Evolutionary conservation across 169 alveolate genomes (phyloP), one percentile per base, ranked within the genome.

Genomic region (Eimeria brunetti): DNA sequence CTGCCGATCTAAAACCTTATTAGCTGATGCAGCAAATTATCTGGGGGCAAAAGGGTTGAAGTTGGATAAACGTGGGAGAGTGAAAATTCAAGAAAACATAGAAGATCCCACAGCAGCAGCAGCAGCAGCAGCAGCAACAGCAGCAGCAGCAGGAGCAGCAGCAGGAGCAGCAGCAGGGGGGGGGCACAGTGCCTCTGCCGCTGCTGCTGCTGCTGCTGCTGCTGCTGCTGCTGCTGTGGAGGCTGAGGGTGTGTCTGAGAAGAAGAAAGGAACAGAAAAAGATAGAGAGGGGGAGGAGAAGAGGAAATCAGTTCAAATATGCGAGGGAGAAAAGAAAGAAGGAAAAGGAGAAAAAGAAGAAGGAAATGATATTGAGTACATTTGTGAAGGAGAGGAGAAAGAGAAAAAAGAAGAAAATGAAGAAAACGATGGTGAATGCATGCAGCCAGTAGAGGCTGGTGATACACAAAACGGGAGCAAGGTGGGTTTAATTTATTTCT

Each of bases 21-120:
- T 84, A 36, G 91, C 58, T 58, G 76, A 84, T 20, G 91, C 91
- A n/a, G 75, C 53, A 20, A 58, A 30, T 1, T 84, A 84, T 38
- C 78, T 84, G 1, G 64, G 56, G 78, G 56, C 76, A 30, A 84
- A 84, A 18, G 67, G 91, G 27, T 84, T 78, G 91, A 0, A 60
- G 36, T 58, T 84, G 3, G 36, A 36, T 24, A 20, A 36, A 58
- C 8, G 36, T 58, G 9, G 89, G 6, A 71, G 2, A 4, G 73
- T 49, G 38, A 30, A 67, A 8, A 7, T 22, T 5, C 8, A 33
- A 12, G 49, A 33, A 1, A 67, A 67, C 9, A 27, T 20, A 33
- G 78, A 33, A 6, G 3, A 1, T 30, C 9, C 78, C 8, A 14
- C 78, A 2, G 27, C 78, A 7, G 78, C 49, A 67, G n/a, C n/a